A percentile compares a stretch with the other conserved stretches of the same genome.
phyloP scores from a whole-genome alignment of 163 green algal genomes.

The Volvox carteri region DNA sequence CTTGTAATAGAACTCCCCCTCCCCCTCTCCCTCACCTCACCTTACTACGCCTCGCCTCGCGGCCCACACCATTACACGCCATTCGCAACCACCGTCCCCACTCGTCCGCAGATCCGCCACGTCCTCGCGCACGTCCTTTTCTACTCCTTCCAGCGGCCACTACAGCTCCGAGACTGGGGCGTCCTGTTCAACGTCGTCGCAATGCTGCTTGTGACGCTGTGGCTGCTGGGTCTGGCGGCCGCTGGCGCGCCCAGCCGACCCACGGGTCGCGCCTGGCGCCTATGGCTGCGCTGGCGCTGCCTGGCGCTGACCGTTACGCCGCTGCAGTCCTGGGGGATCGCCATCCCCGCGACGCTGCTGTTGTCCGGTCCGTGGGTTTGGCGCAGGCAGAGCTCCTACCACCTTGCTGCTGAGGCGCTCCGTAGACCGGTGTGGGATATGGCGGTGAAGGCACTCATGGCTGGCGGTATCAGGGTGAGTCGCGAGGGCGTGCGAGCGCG shows the following conservation, averaged over 20 bases:
- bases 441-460: slow-evolving; percentile 6
- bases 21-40: not conserved
- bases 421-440: slow-evolving; percentile 18
- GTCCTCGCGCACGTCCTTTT: not conserved
- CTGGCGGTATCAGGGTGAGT: slow-evolving; percentile 9
- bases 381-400: slow-evolving; percentile 27
- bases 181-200: slow-evolving; percentile 17
- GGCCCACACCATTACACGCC: too few species aligned
- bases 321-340: slow-evolving; percentile 25
- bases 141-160: not conserved
- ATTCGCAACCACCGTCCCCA: too few species aligned
- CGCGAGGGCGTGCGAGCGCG: not conserved
- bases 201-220: slow-evolving; percentile 11
- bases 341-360: slow-evolving; percentile 40
- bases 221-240: slow-evolving; percentile 21
- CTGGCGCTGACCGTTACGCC: slow-evolving; percentile 31
- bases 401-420: slow-evolving; percentile 13
- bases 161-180: slow-evolving; percentile 5
- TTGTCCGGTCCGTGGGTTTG: not conserved
- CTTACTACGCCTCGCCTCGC: too few species aligned
- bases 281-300: slow-evolving; percentile 29
- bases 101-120: slow-evolving; percentile 12
- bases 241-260: not conserved
- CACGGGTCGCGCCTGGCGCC: not conserved
- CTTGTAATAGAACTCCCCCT: too few species aligned